Evolutionary conservation across 2,329 filamentous ascomycete species (phyloP).

Genomic region (Colletotrichum lupini): DNA sequence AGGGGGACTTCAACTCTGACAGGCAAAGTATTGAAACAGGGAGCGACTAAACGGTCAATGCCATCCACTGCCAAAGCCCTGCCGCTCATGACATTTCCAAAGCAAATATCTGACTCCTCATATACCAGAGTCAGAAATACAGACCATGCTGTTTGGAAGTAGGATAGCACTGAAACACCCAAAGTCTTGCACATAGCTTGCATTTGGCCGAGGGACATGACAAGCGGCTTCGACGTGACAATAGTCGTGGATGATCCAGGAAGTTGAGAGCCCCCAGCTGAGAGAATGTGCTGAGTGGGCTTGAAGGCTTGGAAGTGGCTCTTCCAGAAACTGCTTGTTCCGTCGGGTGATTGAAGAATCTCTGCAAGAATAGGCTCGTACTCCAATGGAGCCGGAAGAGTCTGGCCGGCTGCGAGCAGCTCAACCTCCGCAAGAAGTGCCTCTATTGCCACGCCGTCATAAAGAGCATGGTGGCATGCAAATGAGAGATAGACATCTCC

Average conservation of each 20-base stretch:
- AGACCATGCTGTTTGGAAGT: slow-evolving; percentile 80
- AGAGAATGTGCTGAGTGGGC: slow-evolving; percentile 37
- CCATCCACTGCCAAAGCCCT: slow-evolving; percentile 74
- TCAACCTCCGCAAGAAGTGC: slow-evolving; percentile 79
- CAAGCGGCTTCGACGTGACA: background rate
- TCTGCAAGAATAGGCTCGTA: slow-evolving; percentile 74
- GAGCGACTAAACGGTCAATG: slow-evolving; percentile 80
- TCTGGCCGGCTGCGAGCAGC: slow-evolving; percentile 57
- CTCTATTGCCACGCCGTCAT: slow-evolving; percentile 84
- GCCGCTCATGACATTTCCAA: slow-evolving; percentile 87
- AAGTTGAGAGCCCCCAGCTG: background rate
- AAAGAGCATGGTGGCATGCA: slow-evolving; percentile 82
- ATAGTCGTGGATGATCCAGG: background rate
- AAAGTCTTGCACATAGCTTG: slow-evolving; percentile 61
- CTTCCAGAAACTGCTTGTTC: slow-evolving; percentile 75
- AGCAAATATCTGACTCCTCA: slow-evolving; percentile 75
- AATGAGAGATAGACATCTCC: slow-evolving; percentile 55
- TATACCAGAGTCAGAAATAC: slow-evolving; percentile 69
- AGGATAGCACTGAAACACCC: slow-evolving; percentile 71
- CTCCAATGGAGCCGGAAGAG: slow-evolving; percentile 60
- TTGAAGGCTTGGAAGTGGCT: slow-evolving; percentile 63
- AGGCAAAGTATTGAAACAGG: slow-evolving; percentile 92
- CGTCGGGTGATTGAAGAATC: slow-evolving; percentile 59
- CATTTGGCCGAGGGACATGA: slow-evolving; percentile 54
- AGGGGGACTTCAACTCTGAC: slow-evolving; percentile 67